Evolutionary conservation across 164 flowering plant species (phyloP), one percentile per base, ranked within the genome.

Genomic region (Umbilicus rupestris): DNA sequence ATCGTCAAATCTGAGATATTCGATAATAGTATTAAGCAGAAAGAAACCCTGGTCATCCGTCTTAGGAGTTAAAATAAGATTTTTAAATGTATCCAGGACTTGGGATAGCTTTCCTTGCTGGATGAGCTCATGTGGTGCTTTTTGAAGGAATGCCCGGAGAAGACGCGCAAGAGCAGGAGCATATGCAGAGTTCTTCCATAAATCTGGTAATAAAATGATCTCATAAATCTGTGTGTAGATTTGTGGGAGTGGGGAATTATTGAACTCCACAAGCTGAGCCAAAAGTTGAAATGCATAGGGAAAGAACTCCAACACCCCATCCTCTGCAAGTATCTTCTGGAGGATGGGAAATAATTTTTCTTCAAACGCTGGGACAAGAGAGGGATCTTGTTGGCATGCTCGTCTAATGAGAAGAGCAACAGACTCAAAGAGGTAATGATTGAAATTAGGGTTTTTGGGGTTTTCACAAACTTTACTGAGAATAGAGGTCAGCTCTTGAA

Each of bases 131-230:
- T 77, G 75, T 1, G 99, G 93, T 22, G 88, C 83, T 80, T 91
- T 91, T 66, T 81, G 90, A 69, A 94, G 89, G 75, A 85, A 94
- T n/a, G 99, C 93, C 74, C 86, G 95, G 50, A 94, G 90, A 67
- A 94, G 76, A 59, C 96, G 88, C 37, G 89, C 99, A 73, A 94
- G 92, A 0, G 97, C 97, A 15, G 97, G 99, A 26, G 85, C 93
- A 77, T 91, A 88, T 12, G 87, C 88, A 55, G 88, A 39, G 71
- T 82, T 80, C 65, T 80, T 83, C 99, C 99, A 94, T 37, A 81
- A 70, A 3, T 88, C 93, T 42, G 93, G 95, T 1, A 72, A 65
- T 29, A 94, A 77, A 55, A 94, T 88, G 55, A 87, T 80, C 64
- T 81, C 75, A 73, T 89, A 94, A 39, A 94, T 81, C 67, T 79